Evolutionary conservation across 164 flowering plant genomes (phyloP), one percentile per base, ranked within the genome.

Genomic region (Umbilicus rupestris): DNA sequence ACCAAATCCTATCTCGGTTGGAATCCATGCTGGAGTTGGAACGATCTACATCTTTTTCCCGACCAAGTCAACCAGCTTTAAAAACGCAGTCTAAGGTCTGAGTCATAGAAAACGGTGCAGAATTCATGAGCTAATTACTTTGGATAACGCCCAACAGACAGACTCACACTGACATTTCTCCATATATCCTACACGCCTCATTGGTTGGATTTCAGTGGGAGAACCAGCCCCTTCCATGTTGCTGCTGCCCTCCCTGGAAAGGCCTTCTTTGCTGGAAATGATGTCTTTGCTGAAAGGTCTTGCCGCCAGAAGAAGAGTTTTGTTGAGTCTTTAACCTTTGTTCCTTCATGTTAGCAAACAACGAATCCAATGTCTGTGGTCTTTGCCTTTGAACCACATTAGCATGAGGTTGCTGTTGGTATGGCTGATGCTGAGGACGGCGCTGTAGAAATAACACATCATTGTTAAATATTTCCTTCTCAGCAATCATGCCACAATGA

Each of bases 341-440:
- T 71, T 92, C 92, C 79, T 85, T 88, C 93, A 90, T 84, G 71
- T 87, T 82, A 17, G 98, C 96, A 83, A 90, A 92, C 29, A 81
- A 72, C 0, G 96, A 85, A 66, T 92, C 98, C 63, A 92, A 75
- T 0, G 98, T 92, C 69, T 87, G 85, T 59, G 88, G 82, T 81
- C 77, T 82, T 78, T 81, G 90, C 74, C 75, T 84, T 1, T 74
- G 66, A 29, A 62, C 70, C 50, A 29, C 69, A 33, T 66, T 75
- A 12, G 16, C 74, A 50, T 72, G 74, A 28, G 66, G 69, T 46
- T 63, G 72, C 37, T 69, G 62, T 41, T 72, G 73, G 22, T 39
- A 74, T 46, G 58, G 73, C 64, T 64, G 74, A 20, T 17, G 30
- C 66, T 66, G 73, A 9, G n/a, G 67, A 24, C 22, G 67, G 0